Percentiles rank a stretch among this genome's conserved stretches.
Evolutionary conservation across 176 grass and related monocot genomes (phyloP).

Genomic region (Ananas comosus): DNA sequence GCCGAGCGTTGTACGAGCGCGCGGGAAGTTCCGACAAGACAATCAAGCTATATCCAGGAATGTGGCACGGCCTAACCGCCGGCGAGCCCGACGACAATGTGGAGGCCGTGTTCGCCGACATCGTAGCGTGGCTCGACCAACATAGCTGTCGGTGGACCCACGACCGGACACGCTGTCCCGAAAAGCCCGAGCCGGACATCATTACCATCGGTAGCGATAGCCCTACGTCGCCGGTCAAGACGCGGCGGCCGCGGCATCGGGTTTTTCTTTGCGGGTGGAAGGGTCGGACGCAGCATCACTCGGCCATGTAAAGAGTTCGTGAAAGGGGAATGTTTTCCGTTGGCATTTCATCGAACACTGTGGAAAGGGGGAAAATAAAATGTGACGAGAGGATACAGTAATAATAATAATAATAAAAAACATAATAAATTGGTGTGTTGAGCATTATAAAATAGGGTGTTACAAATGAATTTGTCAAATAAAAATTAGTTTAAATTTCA

Average conservation of each 20-base stretch:
- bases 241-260: background rate
- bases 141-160: conserved; percentile 21
- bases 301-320: conserved; percentile 43
- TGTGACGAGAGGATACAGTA: background rate
- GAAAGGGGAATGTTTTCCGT: background rate
- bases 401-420: background rate
- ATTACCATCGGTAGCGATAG: background rate
- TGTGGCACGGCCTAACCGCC: conserved; percentile 88
- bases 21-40: conserved; percentile 65
- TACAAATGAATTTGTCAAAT: too few species aligned
- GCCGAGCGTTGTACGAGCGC: conserved; percentile 43
- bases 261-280: conserved; percentile 43
- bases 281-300: conserved; percentile 35
- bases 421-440: too few species aligned
- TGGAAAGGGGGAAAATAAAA: background rate
- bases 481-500: too few species aligned
- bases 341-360: background rate
- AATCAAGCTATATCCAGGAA: conserved; percentile 77
- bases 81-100: conserved; percentile 78
- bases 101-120: conserved; percentile 56
- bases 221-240: background rate
- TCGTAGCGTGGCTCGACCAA: conserved; percentile 49
- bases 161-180: background rate
- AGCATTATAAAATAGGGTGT: too few species aligned
- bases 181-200: background rate